Conservation (phyloP, 352 stramenopile species). For the Phytophthora melonis region DNA sequence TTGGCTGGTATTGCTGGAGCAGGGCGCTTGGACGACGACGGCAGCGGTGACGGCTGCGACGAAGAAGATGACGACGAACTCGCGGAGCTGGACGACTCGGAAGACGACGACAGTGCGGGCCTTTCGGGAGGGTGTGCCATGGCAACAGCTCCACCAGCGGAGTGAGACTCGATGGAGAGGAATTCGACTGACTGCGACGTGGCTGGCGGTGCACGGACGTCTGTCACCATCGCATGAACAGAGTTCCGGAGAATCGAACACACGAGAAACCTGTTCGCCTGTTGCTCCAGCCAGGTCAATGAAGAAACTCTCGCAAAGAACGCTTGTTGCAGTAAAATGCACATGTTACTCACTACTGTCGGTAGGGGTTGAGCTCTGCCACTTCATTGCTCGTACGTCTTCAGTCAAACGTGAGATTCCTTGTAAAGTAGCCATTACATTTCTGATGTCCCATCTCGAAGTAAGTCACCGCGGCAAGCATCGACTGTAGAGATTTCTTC, state of each 20-base stretch:
- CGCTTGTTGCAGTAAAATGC: neutral
- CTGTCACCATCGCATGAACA: slow-evolving; percentile 20
- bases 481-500: slow-evolving; percentile 1
- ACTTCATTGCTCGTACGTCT: neutral
- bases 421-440: no score
- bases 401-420: no score
- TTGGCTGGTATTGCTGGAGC: neutral
- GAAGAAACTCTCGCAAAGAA: neutral
- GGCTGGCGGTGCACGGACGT: neutral
- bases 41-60: neutral
- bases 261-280: neutral
- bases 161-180: neutral
- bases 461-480: neutral
- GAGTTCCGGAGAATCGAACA: slow-evolving; percentile 3
- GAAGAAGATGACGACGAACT: neutral
- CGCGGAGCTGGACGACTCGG: slow-evolving; percentile 1
- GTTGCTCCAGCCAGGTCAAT: neutral
- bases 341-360: neutral
- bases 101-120: slow-evolving; percentile 1
- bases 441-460: neutral
- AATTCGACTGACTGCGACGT: slow-evolving; percentile 1
- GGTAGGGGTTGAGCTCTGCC: no score
- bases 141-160: neutral
- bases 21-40: neutral
- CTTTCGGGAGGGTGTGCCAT: slow-evolving; percentile 2